Conservation (phyloP, 2,329 filamentous ascomycete genomes). For the Cordyceps cicadae region DNA sequence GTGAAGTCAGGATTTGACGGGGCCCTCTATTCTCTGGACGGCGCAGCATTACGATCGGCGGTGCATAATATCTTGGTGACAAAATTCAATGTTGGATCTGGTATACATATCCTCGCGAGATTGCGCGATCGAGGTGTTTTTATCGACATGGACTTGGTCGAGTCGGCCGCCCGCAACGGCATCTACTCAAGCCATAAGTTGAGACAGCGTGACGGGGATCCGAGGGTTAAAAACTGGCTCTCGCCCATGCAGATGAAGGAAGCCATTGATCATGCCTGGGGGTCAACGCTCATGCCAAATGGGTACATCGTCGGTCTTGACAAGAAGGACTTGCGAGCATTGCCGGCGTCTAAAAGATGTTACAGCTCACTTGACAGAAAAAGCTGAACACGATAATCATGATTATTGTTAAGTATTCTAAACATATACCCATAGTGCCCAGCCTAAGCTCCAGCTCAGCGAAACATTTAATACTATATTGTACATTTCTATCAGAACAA, state of each 20-base stretch:
- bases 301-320: not conserved
- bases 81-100: constrained; percentile 27
- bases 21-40: constrained; percentile 15
- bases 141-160: constrained; percentile 25
- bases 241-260: constrained; percentile 14
- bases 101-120: constrained; percentile 27
- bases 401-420: constrained; percentile 2
- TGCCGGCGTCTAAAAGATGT: not conserved
- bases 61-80: constrained; percentile 9
- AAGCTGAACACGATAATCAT: not conserved
- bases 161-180: constrained; percentile 21
- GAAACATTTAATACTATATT: not conserved
- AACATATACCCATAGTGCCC: not conserved
- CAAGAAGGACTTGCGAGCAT: not conserved
- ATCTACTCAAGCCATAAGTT: constrained; percentile 23
- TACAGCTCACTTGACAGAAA: not conserved
- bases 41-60: not conserved
- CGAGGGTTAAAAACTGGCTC: constrained; percentile 25
- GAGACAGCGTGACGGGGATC: constrained; percentile 20
- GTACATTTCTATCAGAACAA: not conserved
- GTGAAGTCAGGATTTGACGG: constrained; percentile 39
- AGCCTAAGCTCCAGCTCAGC: not conserved
- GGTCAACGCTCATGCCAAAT: not conserved
- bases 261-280: constrained; percentile 6
- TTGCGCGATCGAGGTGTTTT: constrained; percentile 28